Percentiles rank a stretch among this genome's conserved stretches.
Evolutionary conservation across 306 rosid species (phyloP).

Genomic region (Phaseolus lunatus): DNA sequence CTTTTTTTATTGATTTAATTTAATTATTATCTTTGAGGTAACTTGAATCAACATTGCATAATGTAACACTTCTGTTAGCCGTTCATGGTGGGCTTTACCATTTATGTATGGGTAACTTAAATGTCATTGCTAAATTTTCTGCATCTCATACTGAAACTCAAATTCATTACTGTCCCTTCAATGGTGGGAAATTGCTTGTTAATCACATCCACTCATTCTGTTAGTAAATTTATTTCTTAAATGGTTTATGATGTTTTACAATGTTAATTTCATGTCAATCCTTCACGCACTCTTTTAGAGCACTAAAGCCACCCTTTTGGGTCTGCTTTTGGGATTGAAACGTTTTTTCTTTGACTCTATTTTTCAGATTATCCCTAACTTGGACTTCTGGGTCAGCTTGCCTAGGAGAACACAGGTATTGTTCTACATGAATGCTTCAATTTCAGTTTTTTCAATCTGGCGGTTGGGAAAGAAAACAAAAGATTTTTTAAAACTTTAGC

Average conservation of each 20-base stretch:
- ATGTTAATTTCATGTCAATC: conserved; percentile 33
- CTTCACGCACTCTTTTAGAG: conserved; percentile 30
- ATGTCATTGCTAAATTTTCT: conserved; percentile 25
- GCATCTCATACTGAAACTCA: conserved; percentile 37
- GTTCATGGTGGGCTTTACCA: conserved; percentile 23
- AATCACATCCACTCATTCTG: conserved; percentile 13
- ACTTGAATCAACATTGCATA: conserved; percentile 23
- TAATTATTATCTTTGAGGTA: conserved; percentile 9
- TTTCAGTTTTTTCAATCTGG: conserved; percentile 36
- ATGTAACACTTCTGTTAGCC: conserved; percentile 15
- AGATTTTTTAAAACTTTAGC: conserved; percentile 5
- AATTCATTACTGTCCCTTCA: conserved; percentile 1
- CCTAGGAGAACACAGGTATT: conserved; percentile 75
- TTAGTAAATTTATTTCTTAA: conserved; percentile 12
- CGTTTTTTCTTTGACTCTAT: conserved; percentile 38
- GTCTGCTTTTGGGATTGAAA: conserved; percentile 35
- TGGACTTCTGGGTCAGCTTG: conserved; percentile 81
- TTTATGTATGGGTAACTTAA: conserved; percentile 5
- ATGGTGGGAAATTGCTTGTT: conserved; percentile 10
- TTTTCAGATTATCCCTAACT: conserved; percentile 79
- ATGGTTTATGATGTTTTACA: conserved; percentile 9
- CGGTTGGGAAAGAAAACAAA: conserved; percentile 21
- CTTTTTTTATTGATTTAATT: conserved; percentile 3
- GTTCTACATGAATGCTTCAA: conserved; percentile 42
- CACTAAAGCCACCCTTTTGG: conserved; percentile 29